Evolutionary conservation across 116 monocot genomes (phyloP).

Genomic region (Trichopus zeylanicus): DNA sequence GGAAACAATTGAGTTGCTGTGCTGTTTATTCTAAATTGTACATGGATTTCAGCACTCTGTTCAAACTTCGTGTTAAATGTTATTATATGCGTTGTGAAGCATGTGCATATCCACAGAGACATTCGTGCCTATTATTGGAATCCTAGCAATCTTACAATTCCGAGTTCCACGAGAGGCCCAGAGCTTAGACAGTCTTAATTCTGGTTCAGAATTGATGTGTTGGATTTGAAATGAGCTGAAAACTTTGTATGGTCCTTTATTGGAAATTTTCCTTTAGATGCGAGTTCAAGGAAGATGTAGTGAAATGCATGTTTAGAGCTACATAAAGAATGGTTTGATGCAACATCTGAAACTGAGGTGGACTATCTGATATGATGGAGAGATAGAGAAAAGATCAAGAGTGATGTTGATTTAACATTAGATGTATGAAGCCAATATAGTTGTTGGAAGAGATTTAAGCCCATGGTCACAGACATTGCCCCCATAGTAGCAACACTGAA

Average conservation of each 20-base stretch:
- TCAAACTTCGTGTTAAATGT: too few species aligned
- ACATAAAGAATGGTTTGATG: too few species aligned
- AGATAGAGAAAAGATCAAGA: neutral
- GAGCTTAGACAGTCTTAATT: too few species aligned
- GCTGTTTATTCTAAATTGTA: neutral
- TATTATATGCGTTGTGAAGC: too few species aligned
- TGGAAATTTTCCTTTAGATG: neutral
- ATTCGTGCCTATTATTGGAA: too few species aligned
- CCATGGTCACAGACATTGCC: neutral
- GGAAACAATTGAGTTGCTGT: neutral
- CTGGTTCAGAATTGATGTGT: too few species aligned
- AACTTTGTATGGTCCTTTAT: neutral
- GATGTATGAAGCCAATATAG: neutral
- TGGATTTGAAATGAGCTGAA: neutral
- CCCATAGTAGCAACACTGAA: neutral
- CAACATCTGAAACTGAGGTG: neutral
- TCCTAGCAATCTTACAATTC: too few species aligned
- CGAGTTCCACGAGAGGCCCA: too few species aligned
- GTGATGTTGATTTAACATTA: neutral
- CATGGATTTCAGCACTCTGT: neutral
- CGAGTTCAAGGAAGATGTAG: neutral
- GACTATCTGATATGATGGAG: neutral
- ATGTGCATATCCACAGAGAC: too few species aligned
- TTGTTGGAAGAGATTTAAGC: neutral
- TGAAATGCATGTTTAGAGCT: neutral